Percentiles rank a stretch among this genome's conserved stretches.
Conservation (phyloP, 139 green algal species). For the Chlorella sp. region DNA sequence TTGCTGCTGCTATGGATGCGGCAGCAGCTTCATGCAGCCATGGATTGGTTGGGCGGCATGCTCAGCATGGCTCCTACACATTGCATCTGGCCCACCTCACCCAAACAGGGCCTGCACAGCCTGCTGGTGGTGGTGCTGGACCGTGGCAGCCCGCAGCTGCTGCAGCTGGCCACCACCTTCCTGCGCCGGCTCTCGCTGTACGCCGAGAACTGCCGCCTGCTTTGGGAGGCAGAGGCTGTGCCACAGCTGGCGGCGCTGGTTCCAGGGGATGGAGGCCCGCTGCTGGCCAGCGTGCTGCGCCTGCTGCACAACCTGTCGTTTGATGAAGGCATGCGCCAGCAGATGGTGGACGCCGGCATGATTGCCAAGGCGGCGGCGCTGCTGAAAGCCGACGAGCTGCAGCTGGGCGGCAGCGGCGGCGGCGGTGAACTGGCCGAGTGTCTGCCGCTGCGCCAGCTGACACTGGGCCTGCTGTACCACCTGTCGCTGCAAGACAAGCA, state of each 20-base stretch:
- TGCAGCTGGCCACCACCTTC: conserved; percentile 85
- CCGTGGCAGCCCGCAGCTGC: conserved; percentile 81
- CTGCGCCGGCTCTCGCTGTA: conserved; percentile 85
- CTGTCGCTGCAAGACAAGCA: conserved; percentile 83
- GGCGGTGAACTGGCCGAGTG: not conserved
- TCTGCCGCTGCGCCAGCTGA: conserved; percentile 62
- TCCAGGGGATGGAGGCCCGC: conserved; percentile 49
- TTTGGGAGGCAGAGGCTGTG: conserved; percentile 54
- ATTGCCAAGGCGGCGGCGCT: conserved; percentile 59
- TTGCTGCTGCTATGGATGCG: too few relatives aligned
- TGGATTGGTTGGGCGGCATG: not conserved
- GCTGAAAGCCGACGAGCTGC: not conserved
- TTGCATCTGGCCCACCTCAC: too few relatives aligned
- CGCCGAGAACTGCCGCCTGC: conserved; percentile 75
- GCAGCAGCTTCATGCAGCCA: too few relatives aligned
- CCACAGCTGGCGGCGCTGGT: conserved; percentile 52
- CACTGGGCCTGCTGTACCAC: conserved; percentile 88
- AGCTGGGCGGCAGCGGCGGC: not conserved
- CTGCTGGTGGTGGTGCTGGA: conserved; percentile 85
- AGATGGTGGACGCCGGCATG: conserved; percentile 79
- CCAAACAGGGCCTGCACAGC: conserved; percentile 74
- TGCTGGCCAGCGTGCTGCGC: conserved; percentile 72
- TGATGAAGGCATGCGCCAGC: conserved; percentile 72
- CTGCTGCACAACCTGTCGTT: conserved; percentile 94
- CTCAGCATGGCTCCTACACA: too few relatives aligned